These are phyloP conservation scores for Dacryopinax primogenitus DNA, from an alignment of 768 basidiomycete species.

Conservation along the genomic window DNA sequence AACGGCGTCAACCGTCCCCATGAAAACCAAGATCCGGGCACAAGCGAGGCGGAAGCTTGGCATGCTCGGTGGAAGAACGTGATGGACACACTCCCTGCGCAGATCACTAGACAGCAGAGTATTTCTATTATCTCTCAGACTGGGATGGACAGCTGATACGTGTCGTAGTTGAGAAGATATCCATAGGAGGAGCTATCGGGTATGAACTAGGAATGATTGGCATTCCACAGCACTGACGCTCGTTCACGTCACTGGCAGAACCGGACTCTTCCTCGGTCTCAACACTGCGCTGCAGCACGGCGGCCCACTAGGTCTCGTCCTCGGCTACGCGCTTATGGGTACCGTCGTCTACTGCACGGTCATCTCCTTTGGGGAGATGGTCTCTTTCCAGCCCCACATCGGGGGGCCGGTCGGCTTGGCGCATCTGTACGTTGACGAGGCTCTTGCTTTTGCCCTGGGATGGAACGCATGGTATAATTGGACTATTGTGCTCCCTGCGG, in stretches of 20 bases:
- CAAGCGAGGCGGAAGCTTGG: background rate
- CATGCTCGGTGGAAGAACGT: background rate
- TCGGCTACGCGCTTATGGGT: constrained; percentile 16
- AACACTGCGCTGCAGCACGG: constrained; percentile 20
- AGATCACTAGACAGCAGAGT: background rate
- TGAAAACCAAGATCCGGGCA: background rate
- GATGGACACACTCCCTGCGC: background rate
- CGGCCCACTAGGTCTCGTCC: constrained; percentile 19
- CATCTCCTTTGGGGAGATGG: constrained; percentile 19
- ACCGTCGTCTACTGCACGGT: constrained; percentile 18
- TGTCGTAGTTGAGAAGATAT: constrained; percentile 13
- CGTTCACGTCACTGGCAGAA: constrained; percentile 3
- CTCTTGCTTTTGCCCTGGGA: constrained; percentile 19
- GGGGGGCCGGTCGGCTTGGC: constrained; percentile 23
- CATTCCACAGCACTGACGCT: too few species aligned
- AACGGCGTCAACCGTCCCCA: background rate
- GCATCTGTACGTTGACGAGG: constrained; percentile 20
- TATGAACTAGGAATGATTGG: background rate
- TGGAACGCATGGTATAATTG: constrained; percentile 26
- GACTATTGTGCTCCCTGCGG: constrained; percentile 54
- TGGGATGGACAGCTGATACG: background rate
- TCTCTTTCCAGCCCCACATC: constrained; percentile 17
- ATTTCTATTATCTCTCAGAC: background rate
- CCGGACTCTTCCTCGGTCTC: constrained; percentile 22
- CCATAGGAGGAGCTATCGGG: constrained; percentile 16